phyloP scores from a whole-genome alignment of 73 alveolate species.

The Tetrahymena borealis region DNA sequence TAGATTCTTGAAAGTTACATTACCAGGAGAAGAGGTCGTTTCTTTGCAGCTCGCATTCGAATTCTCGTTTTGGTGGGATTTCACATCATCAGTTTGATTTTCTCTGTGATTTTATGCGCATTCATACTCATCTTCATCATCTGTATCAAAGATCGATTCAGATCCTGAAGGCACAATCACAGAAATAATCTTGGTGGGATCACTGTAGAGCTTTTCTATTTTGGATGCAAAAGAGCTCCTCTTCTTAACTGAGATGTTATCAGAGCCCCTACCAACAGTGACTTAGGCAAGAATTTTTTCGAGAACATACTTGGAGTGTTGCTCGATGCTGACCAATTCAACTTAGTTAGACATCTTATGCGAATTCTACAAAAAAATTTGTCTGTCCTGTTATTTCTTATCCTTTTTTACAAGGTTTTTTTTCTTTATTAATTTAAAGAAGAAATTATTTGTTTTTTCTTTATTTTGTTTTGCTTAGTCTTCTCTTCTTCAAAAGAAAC shows the following conservation, averaged over 20 bases:
- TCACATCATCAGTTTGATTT: background rate
- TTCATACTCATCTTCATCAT: background rate
- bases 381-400: background rate
- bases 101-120: background rate
- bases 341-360: slow-evolving; percentile 1
- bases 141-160: background rate
- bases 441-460: background rate
- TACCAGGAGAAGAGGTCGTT: background rate
- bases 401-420: background rate
- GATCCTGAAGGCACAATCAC: background rate
- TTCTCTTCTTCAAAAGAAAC: background rate
- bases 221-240: background rate
- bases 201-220: background rate
- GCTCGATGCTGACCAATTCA: background rate
- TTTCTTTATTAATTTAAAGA: background rate
- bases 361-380: background rate
- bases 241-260: background rate
- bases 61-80: background rate
- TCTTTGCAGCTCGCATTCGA: slow-evolving; percentile 1
- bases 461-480: background rate
- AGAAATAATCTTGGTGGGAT: background rate
- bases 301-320: background rate
- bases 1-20: background rate
- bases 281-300: background rate
- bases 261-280: background rate